Evolutionary conservation across 2,329 filamentous ascomycete genomes (phyloP).

Genomic region (Cercospora janseana): DNA sequence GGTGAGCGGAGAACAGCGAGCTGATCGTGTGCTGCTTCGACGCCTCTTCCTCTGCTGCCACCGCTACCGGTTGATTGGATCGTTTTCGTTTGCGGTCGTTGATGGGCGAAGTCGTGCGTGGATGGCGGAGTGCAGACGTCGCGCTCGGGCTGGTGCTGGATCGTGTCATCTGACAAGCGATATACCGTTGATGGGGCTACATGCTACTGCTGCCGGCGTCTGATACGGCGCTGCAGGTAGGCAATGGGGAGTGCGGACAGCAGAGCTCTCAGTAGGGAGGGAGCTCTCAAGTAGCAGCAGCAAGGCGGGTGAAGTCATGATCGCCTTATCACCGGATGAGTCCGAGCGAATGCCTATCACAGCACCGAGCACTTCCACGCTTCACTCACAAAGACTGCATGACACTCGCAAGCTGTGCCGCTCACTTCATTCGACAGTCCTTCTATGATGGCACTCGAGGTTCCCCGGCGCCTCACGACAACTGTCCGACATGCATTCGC

Average conservation of each 20-base stretch:
- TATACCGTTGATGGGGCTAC: not conserved
- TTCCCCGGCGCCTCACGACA: not conserved
- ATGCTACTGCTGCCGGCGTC: too few relatives aligned
- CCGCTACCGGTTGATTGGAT: not conserved
- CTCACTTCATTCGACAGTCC: too few relatives aligned
- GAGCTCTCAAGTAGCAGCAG: too few relatives aligned
- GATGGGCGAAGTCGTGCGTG: conserved; percentile 15
- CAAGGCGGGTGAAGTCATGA: conserved; percentile 11
- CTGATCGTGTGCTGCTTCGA: conserved; percentile 45
- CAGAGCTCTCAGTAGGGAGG: conserved; percentile 1
- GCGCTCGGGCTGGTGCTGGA: conserved; percentile 20
- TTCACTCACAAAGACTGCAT: too few relatives aligned
- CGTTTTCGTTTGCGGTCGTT: conserved; percentile 15
- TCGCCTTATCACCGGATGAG: not conserved
- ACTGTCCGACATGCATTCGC: not conserved
- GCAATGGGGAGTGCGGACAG: too few relatives aligned
- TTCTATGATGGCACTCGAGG: conserved; percentile 6
- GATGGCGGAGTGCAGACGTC: conserved; percentile 29
- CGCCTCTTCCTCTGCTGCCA: conserved; percentile 19
- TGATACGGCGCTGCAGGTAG: too few relatives aligned
- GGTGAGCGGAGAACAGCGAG: conserved; percentile 43
- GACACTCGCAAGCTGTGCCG: too few relatives aligned
- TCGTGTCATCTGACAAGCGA: conserved; percentile 29
- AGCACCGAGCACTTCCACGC: too few relatives aligned
- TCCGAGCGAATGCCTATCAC: conserved; percentile 3